phyloP scores from a whole-genome alignment of 176 grass and related monocot species.

The Aegilops sharonensis region DNA sequence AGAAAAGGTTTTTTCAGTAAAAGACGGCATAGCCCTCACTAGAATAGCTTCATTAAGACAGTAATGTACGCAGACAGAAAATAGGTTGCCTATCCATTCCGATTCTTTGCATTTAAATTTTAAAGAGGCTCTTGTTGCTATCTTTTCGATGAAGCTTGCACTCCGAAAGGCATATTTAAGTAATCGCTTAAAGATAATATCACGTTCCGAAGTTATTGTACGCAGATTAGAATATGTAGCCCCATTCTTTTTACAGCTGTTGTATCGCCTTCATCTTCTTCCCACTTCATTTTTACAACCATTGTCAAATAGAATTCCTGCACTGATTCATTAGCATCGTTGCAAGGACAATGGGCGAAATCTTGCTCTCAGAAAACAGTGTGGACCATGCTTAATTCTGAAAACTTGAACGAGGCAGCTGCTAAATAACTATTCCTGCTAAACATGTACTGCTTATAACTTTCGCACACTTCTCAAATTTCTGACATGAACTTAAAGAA shows the following conservation, averaged over 20 bases:
- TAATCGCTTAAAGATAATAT: slow-evolving; percentile 1
- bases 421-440: background rate
- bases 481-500: background rate
- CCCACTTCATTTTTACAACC: background rate
- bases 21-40: background rate
- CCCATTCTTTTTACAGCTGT: background rate
- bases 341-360: background rate
- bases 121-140: background rate
- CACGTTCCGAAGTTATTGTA: background rate
- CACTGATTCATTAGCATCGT: background rate
- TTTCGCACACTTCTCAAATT: background rate
- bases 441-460: background rate
- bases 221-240: background rate
- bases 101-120: slow-evolving; percentile 19
- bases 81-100: background rate
- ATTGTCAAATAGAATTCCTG: background rate
- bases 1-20: background rate
- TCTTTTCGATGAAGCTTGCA: background rate
- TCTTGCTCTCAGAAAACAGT: background rate
- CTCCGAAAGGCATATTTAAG: background rate
- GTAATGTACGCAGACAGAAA: background rate
- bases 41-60: background rate
- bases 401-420: background rate
- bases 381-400: background rate
- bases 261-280: background rate